phyloP scores from a whole-genome alignment of 257 asterid species.

The Fraxinus excelsior region DNA sequence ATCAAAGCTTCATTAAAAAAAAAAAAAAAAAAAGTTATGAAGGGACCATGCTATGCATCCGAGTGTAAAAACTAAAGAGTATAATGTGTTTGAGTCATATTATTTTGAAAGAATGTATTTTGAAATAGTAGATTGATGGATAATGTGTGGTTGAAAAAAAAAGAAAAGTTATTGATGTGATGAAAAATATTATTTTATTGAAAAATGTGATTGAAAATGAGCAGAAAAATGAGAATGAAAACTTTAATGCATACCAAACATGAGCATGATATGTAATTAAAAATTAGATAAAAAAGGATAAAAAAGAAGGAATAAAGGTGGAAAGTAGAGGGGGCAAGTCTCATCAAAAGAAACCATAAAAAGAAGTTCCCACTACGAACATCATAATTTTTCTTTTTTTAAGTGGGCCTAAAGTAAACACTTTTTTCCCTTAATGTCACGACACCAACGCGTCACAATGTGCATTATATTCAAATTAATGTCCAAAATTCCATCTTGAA shows the following conservation, averaged over 20 bases:
- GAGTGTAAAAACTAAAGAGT: conserved; percentile 17
- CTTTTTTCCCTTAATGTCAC: conserved; percentile 29
- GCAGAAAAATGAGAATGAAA: too few relatives aligned
- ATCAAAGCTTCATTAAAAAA: conserved; percentile 14
- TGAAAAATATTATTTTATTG: too few relatives aligned
- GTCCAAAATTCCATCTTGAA: not conserved
- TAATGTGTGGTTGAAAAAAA: too few relatives aligned
- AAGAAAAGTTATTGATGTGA: too few relatives aligned
- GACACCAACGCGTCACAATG: conserved; percentile 23
- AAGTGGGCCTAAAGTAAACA: conserved; percentile 56
- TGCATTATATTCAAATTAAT: conserved; percentile 17
- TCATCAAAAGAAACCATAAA: conserved; percentile 65
- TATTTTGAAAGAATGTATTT: too few relatives aligned
- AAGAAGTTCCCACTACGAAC: conserved; percentile 73
- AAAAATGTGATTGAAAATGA: too few relatives aligned
- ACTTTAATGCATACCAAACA: too few relatives aligned
- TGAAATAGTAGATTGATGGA: too few relatives aligned
- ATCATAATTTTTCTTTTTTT: conserved; percentile 19
- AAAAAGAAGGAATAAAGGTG: conserved; percentile 19
- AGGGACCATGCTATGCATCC: conserved; percentile 24
- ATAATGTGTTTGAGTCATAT: too few relatives aligned
- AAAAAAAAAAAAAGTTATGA: not conserved
- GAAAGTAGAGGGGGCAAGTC: conserved; percentile 48
- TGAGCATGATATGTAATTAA: conserved; percentile 8
- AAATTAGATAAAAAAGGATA: conserved; percentile 26